phyloP scores from a whole-genome alignment of 2,329 filamentous ascomycete genomes.

The Hypomyces rosellus region DNA sequence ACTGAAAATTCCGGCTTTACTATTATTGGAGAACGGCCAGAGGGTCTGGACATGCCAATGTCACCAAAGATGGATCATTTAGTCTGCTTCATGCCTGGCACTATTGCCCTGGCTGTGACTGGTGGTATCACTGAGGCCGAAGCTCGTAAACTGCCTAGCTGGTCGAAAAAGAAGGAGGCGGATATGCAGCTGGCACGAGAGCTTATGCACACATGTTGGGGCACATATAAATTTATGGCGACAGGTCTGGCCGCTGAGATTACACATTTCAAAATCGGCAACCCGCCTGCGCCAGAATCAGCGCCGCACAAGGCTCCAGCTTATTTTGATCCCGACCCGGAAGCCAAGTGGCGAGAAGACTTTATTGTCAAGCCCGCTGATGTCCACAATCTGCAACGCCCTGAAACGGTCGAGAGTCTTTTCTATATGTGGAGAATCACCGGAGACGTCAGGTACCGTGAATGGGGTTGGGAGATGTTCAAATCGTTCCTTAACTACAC shows the following conservation, averaged over 20 bases:
- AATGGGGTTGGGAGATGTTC: slow-evolving; percentile 99
- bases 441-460: slow-evolving; percentile 76
- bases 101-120: slow-evolving; percentile 83
- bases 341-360: slow-evolving; percentile 68
- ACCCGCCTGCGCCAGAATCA: slow-evolving; percentile 56
- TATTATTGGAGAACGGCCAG: slow-evolving; percentile 80
- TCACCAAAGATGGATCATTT: slow-evolving; percentile 96
- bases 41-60: slow-evolving; percentile 59
- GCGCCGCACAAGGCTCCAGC: slow-evolving; percentile 43
- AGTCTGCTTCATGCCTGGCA: slow-evolving; percentile 95
- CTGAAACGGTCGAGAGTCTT: slow-evolving; percentile 91
- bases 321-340: slow-evolving; percentile 43
- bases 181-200: slow-evolving; percentile 85
- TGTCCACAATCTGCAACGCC: slow-evolving; percentile 85
- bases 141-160: slow-evolving; percentile 64
- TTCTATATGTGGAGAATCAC: slow-evolving; percentile 99
- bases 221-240: slow-evolving; percentile 85
- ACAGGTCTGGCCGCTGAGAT: slow-evolving; percentile 95
- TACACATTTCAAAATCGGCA: slow-evolving; percentile 74
- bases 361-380: slow-evolving; percentile 77
- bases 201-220: slow-evolving; percentile 95
- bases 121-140: slow-evolving; percentile 68
- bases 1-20: slow-evolving; percentile 74
- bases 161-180: slow-evolving; percentile 74
- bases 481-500: slow-evolving; percentile 83